Evolutionary conservation across 768 basidiomycete genomes (phyloP), one percentile per base, ranked within the genome.

Genomic region (Suillus plorans): DNA sequence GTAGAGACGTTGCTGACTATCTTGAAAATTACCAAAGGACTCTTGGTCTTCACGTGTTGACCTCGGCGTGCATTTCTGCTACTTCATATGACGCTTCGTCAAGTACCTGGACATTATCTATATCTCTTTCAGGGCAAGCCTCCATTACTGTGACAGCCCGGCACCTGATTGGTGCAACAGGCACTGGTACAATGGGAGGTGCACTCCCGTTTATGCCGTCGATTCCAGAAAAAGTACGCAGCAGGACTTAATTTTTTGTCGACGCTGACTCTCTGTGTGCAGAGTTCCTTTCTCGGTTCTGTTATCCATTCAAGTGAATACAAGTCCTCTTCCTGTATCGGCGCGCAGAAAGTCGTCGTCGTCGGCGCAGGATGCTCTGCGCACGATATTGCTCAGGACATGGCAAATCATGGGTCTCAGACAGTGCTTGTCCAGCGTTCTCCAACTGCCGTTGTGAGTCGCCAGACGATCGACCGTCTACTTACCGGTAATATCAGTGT

Each of bases 341-440:
- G 52, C 14, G 34, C 53, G 20, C 56, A 41, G 28, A 66, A 66
- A 36, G 65, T 56, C 0, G 60, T 56, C 4, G 60, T 67, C 25
- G n/a, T 67, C n/a, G 66, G 64, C 6, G 65, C 44, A n/a, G 66
- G 66, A n/a, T 67, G 66, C 31, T 67, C 66, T 20, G 66, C 64
- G 13, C 66, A 67, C 18, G 66, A 67, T 41, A 67, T 67, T 34
- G 59, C 66, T 31, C 66, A 67, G 39, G 66, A 67, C 45, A 39
- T 66, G 52, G 49, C 66, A 16, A 53, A 42, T 31, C 50, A 22
- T 9, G 66, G 64, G 20, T 52, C 52, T 34, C 20, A 10, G 18
- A 53, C 55, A 10, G 53, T 55, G 39, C 64, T 66, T 36, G 50
- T 67, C 8, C 66, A 67, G 34, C 66, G 66, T 22, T 67, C 66